Conservation (phyloP, 495 filamentous ascomycete genomes). For the Amniculicola lignicola region DNA sequence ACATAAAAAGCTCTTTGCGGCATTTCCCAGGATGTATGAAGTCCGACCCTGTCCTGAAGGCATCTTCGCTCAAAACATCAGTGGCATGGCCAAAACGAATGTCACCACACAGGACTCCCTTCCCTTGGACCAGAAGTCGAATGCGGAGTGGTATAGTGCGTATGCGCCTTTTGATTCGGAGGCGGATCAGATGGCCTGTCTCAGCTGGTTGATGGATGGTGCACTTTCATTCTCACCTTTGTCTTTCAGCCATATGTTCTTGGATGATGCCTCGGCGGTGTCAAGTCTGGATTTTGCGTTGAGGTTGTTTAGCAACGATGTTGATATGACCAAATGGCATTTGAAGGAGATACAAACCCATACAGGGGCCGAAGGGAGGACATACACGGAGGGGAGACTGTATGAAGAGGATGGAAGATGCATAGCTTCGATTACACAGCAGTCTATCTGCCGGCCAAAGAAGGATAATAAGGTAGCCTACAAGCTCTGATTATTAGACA, state of each 20-base stretch:
- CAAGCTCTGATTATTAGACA: too few species aligned
- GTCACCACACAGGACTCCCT: slow-evolving; percentile 29
- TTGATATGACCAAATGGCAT: slow-evolving; percentile 24
- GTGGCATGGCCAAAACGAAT: slow-evolving; percentile 17
- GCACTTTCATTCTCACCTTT: slow-evolving; percentile 21
- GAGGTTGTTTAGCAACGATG: slow-evolving; percentile 16
- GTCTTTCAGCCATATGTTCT: slow-evolving; percentile 7
- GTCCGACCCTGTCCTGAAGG: slow-evolving; percentile 20
- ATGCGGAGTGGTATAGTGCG: slow-evolving; percentile 25
- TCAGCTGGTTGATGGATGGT: slow-evolving; percentile 29
- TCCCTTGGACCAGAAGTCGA: slow-evolving; percentile 10
- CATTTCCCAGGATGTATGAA: slow-evolving; percentile 10
- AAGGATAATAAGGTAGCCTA: background rate
- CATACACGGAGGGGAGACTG: slow-evolving; percentile 22
- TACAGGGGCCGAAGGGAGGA: slow-evolving; percentile 20
- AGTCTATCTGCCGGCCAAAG: slow-evolving; percentile 17
- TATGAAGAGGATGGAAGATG: slow-evolving; percentile 23
- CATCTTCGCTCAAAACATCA: slow-evolving; percentile 23
- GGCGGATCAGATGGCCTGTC: slow-evolving; percentile 8
- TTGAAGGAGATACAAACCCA: slow-evolving; percentile 19
- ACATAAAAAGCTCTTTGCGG: slow-evolving; percentile 3
- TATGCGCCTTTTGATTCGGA: background rate
- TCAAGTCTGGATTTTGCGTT: slow-evolving; percentile 27
- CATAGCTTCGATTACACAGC: slow-evolving; percentile 29
- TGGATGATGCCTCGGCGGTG: slow-evolving; percentile 24